phyloP scores from a whole-genome alignment of 2,329 filamentous ascomycete species.

The Pezicula neosporulosa region DNA sequence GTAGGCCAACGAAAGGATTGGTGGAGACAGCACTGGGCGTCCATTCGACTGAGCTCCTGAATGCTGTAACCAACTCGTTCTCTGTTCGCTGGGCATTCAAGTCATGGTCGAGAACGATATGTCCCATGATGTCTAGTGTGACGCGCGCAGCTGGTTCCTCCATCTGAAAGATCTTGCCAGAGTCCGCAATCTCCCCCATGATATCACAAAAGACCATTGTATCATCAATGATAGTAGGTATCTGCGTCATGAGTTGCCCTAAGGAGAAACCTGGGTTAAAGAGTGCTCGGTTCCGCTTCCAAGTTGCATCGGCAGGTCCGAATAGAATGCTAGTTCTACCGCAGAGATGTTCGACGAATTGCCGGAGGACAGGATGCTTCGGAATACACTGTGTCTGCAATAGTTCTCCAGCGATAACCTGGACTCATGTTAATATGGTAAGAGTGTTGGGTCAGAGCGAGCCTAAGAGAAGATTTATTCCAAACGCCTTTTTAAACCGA shows the following conservation, averaged over 20 bases:
- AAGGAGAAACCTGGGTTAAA: constrained; percentile 10
- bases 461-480: background rate
- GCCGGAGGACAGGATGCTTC: background rate
- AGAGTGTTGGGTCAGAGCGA: background rate
- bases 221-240: constrained; percentile 6
- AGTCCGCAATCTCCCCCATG: background rate
- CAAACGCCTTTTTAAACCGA: background rate
- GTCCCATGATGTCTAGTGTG: constrained; percentile 9
- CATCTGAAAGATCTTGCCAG: constrained; percentile 2
- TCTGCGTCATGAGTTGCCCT: constrained; percentile 2
- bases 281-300: constrained; percentile 5
- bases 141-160: constrained; percentile 4
- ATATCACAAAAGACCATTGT: constrained; percentile 2
- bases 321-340: constrained; percentile 1
- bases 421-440: background rate
- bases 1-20: background rate
- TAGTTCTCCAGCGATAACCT: background rate
- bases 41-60: background rate
- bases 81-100: constrained; percentile 4
- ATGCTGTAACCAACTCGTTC: constrained; percentile 2
- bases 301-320: constrained; percentile 2
- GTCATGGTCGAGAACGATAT: constrained; percentile 5
- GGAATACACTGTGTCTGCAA: background rate
- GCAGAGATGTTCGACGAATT: background rate
- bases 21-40: background rate